These are phyloP conservation scores for Cytospora piceae DNA, from an alignment of 2,329 filamentous ascomycete genomes.

Conservation along the genomic window DNA sequence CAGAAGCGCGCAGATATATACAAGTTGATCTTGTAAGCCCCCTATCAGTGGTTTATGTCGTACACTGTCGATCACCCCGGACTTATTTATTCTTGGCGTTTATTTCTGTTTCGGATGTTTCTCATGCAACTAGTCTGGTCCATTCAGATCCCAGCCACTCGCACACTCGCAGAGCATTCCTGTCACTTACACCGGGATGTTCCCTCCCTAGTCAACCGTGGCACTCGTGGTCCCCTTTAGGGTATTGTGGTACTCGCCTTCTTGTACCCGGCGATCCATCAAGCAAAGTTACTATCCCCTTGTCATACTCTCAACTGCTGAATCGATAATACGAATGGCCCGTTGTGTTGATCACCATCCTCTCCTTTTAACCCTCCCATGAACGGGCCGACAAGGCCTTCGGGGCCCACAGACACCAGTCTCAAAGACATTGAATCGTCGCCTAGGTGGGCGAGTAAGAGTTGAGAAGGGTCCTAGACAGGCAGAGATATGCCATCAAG, in stretches of 20 bases:
- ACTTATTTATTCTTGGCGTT: slow-evolving; percentile 22
- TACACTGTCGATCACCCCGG: slow-evolving; percentile 20
- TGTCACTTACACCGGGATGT: slow-evolving; percentile 1
- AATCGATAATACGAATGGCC: neutral
- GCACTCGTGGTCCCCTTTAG: too few species aligned
- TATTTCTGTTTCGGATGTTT: slow-evolving; percentile 20
- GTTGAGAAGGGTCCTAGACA: slow-evolving; percentile 10
- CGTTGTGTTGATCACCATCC: neutral
- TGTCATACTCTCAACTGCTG: neutral
- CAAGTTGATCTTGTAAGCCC: slow-evolving; percentile 19
- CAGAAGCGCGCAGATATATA: slow-evolving; percentile 4
- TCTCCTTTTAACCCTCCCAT: neutral
- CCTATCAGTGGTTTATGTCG: slow-evolving; percentile 7
- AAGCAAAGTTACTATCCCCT: neutral
- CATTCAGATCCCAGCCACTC: slow-evolving; percentile 21
- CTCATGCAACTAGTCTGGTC: slow-evolving; percentile 9
- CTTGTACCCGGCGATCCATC: neutral
- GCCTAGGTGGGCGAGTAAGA: slow-evolving; percentile 28
- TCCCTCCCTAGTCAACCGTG: neutral
- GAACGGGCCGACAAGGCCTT: slow-evolving; percentile 18
- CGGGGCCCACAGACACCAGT: slow-evolving; percentile 3
- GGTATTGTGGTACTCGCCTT: neutral
- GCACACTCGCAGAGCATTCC: slow-evolving; percentile 6
- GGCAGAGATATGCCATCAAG: slow-evolving; percentile 12
- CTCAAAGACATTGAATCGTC: slow-evolving; percentile 24